Base-by-base conservation (phyloP, 2,329 filamentous ascomycete species). In the Pseudogymnoascus sp. region DNA sequence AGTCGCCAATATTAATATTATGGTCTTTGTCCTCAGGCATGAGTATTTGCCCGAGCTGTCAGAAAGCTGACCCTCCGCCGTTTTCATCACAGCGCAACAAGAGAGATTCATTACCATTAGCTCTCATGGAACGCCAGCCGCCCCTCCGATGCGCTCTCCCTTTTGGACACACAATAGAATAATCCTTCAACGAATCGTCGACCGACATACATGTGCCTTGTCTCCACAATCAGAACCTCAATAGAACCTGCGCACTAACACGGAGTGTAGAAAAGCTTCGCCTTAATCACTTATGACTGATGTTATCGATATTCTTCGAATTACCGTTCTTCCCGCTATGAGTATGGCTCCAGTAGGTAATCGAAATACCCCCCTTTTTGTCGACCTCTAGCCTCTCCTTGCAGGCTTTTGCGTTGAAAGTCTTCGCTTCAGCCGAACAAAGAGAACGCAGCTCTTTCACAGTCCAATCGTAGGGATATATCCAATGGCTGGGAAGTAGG, bases 401-500 rank as follows among this genome's bases (percentile, higher is more conserved):
- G 45, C 45, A 55, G 25, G 25, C 25, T 12, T 33, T 55, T 11
- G 25, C 25, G 25, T 55, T 25, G 9, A 33, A 33, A 1, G 25
- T 55, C 9, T 33, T 5, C 25, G n/a, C n/a, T 55, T 55, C 9
- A 33, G 19, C 45, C 25, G 45, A 52, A 25, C 45, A 52, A 1
- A 30, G n/a, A 30, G 45, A 14, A 52, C 45, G 25, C n/a, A 19
- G 23, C 8, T 30, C 58, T 9, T 9, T 36, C 16, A 5, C 35
- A 0, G 2, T 61, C 70, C 71, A 71, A 60, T 66, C 67, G 61
- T 66, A 72, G 0, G 71, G 68, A 42, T 71, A 72, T 14, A 72
- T 62, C 6, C 64, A 36, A 12, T 67, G 42, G n/a, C 62, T 62
- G 5, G 69, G 67, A 9, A 72, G 60, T 8, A 72, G 36, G 8